Evolutionary conservation across 148 eudicot species (phyloP), one percentile per base, ranked within the genome.

Genomic region (Pharnaceum exiguum): DNA sequence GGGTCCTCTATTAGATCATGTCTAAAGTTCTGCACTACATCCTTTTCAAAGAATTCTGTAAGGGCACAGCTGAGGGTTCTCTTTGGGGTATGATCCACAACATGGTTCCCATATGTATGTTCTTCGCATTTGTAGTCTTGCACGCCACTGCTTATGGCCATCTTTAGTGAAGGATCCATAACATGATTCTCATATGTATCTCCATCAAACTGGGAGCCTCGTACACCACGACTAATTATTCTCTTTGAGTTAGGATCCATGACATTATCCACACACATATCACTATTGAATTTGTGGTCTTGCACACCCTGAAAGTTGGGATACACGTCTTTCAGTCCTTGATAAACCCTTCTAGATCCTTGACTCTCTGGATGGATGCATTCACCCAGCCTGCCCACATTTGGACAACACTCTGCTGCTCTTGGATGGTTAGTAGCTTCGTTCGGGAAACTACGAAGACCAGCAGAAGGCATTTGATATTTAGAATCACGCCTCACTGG

Each of bases 1-100:
- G 66, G 66, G 16, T 17, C 62, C 28, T 54, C 76, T 40, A 10
- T 40, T n/a, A 59, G 46, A 46, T 55, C 52, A 42, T 45, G 49
- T 51, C 26, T 42, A 26, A 12, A 51, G 5, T 62, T 31, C 43
- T 50, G 63, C 29, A 21, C 26, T 28, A 22, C 57, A 50, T 67
- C 58, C 43, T 67, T 35, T 42, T n/a, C 16, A 12, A 19, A 16
- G 22, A 43, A 33, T 15, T 19, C 28, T 40, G 43, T 37, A 19
- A 1, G 53, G 37, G 61, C 33, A 54, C 19, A 15, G 54, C 4
- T 43, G 5, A 7, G 35, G 22, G 26, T 43, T 38, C 51, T 17
- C 6, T 53, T 35, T 13, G 48, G 47, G 40, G 45, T 32, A 69
- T 17, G 45, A 61, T 55, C 32, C 25, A 46, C 40, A 28, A 26